Base-by-base conservation (phyloP, 179 eudicot genomes). In the Vitellaria paradoxa region DNA sequence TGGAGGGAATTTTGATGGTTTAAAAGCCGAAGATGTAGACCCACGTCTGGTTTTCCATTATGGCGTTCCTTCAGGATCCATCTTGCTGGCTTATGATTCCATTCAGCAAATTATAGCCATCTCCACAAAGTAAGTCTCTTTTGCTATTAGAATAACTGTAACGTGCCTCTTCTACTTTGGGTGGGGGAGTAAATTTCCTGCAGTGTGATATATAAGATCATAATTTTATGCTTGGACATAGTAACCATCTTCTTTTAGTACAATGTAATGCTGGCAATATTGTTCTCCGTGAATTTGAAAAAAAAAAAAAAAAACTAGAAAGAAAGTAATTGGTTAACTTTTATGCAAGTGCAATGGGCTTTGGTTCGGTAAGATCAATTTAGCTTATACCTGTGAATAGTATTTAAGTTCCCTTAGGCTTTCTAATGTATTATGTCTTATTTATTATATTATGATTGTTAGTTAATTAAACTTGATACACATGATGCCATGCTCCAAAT, bases 91-190 rank as follows among this genome's bases (percentile, higher is more conserved):
- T 57, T 86, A 90, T 80, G 92, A 95, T 73, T 86, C 96, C 63
- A 73, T 85, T 82, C 98, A 94, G 74, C 90, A 87, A 85, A 94
- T 94, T 78, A 87, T 96, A 73, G 99, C 98, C 47, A 78, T 96
- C 52, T 86, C 97, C 52, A 92, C 98, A 56, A 89, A 79, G 99
- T 96, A 81, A 76, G 91, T 76, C 66, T 62, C 61, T 72, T 9
- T 68, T 55, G 30, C 24, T 42, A 45, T 5, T 72, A 9, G 47
- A 45, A 57, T 59, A 59, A 9, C 24, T 47, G 21, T 10, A 6
- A 60, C 63, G 20, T 76, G 53, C 26, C 15, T 40, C 17, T 77
- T 37, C 24, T 52, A 73, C n/a, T 30, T 26, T 46, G 11, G 53
- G 57, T 11, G 15, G 17, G 6, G 68, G 30, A 65, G 46, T 17